These are phyloP conservation scores for Phytophthora sansomeana DNA, from an alignment of 352 stramenopile species.

Conservation along the genomic window DNA sequence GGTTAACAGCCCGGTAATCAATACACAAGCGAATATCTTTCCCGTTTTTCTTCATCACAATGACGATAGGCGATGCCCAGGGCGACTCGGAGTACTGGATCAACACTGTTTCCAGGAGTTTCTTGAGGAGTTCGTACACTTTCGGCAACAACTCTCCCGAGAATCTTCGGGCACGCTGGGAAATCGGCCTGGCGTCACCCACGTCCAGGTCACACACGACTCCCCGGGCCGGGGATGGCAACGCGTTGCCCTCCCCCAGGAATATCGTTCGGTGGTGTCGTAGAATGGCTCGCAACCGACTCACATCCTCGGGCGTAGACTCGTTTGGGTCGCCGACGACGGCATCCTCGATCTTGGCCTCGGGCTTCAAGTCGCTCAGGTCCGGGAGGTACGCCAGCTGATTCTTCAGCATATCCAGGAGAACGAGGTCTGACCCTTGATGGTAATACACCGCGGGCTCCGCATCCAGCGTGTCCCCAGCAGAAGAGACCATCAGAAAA, in stretches of 20 bases:
- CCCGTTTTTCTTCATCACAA: conserved; percentile 37
- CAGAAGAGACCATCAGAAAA: neutral
- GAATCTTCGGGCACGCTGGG: too few species aligned
- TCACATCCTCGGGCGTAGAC: neutral
- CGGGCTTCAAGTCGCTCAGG: conserved; percentile 8
- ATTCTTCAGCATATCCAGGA: too few species aligned
- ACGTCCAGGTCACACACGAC: too few species aligned
- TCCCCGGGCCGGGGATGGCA: too few species aligned
- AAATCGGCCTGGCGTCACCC: too few species aligned
- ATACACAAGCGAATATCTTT: conserved; percentile 19
- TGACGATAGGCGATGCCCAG: too few species aligned
- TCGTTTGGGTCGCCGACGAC: neutral
- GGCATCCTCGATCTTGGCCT: neutral
- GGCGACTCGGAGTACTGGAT: conserved; percentile 16
- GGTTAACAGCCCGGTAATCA: conserved; percentile 28
- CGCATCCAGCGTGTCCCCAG: neutral
- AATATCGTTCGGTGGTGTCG: neutral
- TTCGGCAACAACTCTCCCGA: too few species aligned
- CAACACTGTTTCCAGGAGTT: conserved; percentile 8
- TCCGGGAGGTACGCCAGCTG: too few species aligned
- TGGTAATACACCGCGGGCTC: conserved; percentile 14
- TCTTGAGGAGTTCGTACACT: too few species aligned
- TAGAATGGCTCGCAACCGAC: neutral
- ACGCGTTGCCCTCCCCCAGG: conserved; percentile 5
- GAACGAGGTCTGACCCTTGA: conserved; percentile 5